These are phyloP conservation scores for Phytophthora ohioensis DNA, from an alignment of 352 stramenopile species.

Conservation along the genomic window DNA sequence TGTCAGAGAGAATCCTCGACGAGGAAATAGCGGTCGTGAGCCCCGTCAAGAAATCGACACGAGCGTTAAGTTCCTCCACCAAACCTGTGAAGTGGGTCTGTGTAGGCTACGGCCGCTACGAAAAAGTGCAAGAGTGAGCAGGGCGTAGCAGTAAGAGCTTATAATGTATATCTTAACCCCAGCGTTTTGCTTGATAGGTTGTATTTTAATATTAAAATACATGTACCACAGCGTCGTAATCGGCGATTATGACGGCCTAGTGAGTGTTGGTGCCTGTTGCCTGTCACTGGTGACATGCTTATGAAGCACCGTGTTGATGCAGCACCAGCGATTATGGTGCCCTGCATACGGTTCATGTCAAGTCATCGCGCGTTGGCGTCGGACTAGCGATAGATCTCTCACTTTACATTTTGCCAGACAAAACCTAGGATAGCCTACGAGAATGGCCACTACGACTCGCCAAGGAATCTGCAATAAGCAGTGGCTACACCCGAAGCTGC, in stretches of 20 bases:
- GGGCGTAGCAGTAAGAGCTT: not conserved
- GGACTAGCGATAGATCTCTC: not conserved
- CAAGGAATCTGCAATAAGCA: not conserved
- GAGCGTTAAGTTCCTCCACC: not conserved
- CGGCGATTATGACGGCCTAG: not conserved
- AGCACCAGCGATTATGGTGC: constrained; percentile 13
- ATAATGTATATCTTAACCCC: constrained; percentile 27
- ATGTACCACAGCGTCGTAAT: not conserved
- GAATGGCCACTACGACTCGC: not conserved
- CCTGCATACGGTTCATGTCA: not conserved
- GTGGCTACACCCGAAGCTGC: constrained; percentile 17
- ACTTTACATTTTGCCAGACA: constrained; percentile 8
- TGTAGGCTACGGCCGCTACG: constrained; percentile 43
- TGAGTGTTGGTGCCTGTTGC: no score
- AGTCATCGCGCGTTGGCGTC: not conserved
- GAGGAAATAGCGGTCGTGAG: not conserved
- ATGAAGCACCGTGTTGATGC: constrained; percentile 1
- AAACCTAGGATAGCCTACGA: not conserved
- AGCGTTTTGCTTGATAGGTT: not conserved
- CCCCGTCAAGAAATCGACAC: not conserved
- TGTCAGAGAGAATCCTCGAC: constrained; percentile 13
- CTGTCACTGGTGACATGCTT: not conserved
- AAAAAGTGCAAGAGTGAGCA: constrained; percentile 22
- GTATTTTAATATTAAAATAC: not conserved
- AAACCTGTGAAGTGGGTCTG: constrained; percentile 35